Base-by-base conservation (phyloP, 768 basidiomycete species). In the Pisolithus microcarpus region DNA sequence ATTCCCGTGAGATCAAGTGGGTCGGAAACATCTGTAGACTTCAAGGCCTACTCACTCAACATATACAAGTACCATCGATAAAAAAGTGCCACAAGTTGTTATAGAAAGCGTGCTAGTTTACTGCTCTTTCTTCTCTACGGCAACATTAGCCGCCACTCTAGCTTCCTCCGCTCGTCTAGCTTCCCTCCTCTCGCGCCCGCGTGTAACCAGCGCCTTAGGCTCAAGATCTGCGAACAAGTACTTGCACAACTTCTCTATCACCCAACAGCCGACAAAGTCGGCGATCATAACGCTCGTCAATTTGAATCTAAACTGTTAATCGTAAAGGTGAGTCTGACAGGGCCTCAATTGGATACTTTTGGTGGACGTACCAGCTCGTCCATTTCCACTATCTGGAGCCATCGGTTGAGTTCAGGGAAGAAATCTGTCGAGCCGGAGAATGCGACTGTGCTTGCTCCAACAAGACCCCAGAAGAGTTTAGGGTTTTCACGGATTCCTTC, bases 321-420 rank as follows among this genome's bases (percentile, higher is more conserved):
- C 1, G 19, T 30, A 44, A 48, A 30, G 26, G 16, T 5, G 13
- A 43, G 38, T 9, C 7, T 26, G 26, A 26, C 26, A 26, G 5
- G 4, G 5, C 26, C 26, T 40, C 10, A 19, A 21, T 42, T 31
- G 34, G 24, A 23, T 15, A 38, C 28, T n/a, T 43, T 19, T n/a
- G 7, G 10, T n/a, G 7, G 10, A 80, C 91, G 54, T 60, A 96
- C 94, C 30, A 72, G 56, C 8, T 61, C 61, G 42, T 82, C 69
- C 95, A 99, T 94, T 66, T 88, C 91, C 23, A 96, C 92, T 39
- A 98, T 85, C 67, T 98, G 96, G 43, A 99, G 76, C 95, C 96
- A 98, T 24, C 90, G 75, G 64, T 95, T 98, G 53, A 96, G 63
- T 70, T 99, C 96, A 2, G 96, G 96, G 64, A 96, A 74, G 58